Evolutionary conservation across 164 flowering plant genomes (phyloP).

Genomic region (Piper betle): DNA sequence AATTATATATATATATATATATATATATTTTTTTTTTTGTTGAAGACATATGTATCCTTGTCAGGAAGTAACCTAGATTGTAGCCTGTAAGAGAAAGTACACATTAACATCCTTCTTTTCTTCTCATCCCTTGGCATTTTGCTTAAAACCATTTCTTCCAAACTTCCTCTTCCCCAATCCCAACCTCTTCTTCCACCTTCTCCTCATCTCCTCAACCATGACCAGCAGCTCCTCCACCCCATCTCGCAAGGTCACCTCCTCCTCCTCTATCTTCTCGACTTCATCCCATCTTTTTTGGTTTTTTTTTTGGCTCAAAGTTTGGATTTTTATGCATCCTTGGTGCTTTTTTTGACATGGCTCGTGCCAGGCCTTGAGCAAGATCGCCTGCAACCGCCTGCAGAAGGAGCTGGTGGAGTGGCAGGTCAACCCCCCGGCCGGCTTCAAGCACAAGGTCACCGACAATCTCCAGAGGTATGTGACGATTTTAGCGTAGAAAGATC

Average conservation of each 20-base stretch:
- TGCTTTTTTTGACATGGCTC: background rate
- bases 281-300: too few relatives aligned
- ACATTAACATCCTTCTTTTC: too few relatives aligned
- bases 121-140: too few relatives aligned
- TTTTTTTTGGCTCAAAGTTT: background rate
- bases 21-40: too few relatives aligned
- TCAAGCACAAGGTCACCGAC: slow-evolving; percentile 76
- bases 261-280: background rate
- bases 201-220: slow-evolving; percentile 4
- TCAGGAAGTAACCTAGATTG: too few relatives aligned
- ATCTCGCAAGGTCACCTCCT: slow-evolving; percentile 17
- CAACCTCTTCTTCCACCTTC: background rate
- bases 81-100: too few relatives aligned
- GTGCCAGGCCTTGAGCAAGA: slow-evolving; percentile 58
- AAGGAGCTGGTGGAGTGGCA: too few relatives aligned
- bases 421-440: slow-evolving; percentile 74
- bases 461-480: slow-evolving; percentile 80
- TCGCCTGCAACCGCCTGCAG: slow-evolving; percentile 75
- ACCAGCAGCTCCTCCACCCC: slow-evolving; percentile 16
- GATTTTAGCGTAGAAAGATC: too few relatives aligned
- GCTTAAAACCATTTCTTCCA: too few relatives aligned
- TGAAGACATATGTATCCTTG: too few relatives aligned
- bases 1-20: too few relatives aligned
- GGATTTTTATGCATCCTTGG: background rate
- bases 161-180: background rate